Evolutionary conservation across 139 green algal species (phyloP).

Genomic region (Volvox reticuliferus): DNA sequence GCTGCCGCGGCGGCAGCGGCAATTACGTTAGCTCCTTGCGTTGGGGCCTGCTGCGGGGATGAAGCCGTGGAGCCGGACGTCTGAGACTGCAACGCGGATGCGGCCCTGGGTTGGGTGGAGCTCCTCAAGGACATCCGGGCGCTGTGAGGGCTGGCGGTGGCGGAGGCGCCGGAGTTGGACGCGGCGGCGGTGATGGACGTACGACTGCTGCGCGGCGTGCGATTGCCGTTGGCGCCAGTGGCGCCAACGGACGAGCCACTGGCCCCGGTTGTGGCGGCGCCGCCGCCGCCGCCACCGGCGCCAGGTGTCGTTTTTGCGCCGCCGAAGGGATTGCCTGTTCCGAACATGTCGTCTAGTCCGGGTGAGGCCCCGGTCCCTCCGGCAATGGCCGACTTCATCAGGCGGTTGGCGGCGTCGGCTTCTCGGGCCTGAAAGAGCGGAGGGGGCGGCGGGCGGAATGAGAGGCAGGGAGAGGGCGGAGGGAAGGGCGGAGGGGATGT

Average conservation of each 20-base stretch:
- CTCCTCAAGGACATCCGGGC: not conserved
- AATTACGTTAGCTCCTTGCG: too few species aligned
- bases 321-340: not conserved
- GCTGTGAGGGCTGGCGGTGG: not conserved
- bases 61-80: too few species aligned
- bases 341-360: not conserved
- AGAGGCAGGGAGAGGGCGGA: not conserved
- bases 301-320: too few species aligned
- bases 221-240: not conserved
- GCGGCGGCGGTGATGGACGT: not conserved
- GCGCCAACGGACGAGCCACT: not conserved
- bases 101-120: too few species aligned
- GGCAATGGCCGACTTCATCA: not conserved
- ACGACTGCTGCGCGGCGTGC: not conserved
- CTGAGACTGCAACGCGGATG: too few species aligned
- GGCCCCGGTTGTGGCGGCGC: not conserved
- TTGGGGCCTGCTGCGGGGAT: too few species aligned
- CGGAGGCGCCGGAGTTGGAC: not conserved
- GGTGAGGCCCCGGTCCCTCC: not conserved
- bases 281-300: not conserved
- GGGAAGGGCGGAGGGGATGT: not conserved
- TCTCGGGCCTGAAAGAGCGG: conserved; percentile 16
- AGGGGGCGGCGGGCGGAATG: not conserved
- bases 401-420: conserved; percentile 13
- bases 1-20: not conserved